A percentile compares a stretch with the other conserved stretches of the same genome.
Evolutionary conservation across 2,329 filamentous ascomycete genomes (phyloP).

Genomic region (Diplodia corticola): DNA sequence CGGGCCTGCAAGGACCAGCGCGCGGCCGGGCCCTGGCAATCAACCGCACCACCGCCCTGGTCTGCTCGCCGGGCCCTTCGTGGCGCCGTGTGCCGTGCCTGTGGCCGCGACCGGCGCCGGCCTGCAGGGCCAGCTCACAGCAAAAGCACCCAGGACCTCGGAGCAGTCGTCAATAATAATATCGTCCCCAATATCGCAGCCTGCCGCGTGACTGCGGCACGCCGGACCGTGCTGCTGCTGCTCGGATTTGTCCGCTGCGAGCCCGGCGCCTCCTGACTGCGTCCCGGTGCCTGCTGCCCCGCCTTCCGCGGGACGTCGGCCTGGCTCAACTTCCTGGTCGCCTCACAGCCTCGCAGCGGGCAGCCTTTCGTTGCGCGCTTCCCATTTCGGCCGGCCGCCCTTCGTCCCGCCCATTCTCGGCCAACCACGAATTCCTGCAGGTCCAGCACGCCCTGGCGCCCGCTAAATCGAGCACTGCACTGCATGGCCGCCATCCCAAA

Average conservation of each 20-base stretch:
- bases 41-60: not conserved
- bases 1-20: not conserved
- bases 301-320: not conserved
- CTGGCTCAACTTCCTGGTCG: not conserved
- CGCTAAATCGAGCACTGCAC: not conserved
- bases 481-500: not conserved
- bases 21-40: constrained; percentile 8
- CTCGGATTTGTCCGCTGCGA: not conserved
- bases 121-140: not conserved
- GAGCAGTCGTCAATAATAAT: constrained; percentile 4
- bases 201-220: constrained; percentile 9
- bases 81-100: no score
- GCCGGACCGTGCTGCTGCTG: not conserved
- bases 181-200: not conserved
- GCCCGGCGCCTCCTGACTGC: constrained; percentile 2
- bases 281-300: not conserved
- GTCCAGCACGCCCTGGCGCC: constrained; percentile 2
- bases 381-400: not conserved
- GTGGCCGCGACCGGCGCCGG: not conserved
- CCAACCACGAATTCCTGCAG: constrained; percentile 9
- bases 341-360: not conserved
- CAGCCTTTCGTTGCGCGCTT: not conserved
- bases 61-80: not conserved
- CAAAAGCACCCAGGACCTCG: not conserved
- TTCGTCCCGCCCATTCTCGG: not conserved